Conservation (phyloP, 202 grass and related monocot species). For the Setaria italica region DNA sequence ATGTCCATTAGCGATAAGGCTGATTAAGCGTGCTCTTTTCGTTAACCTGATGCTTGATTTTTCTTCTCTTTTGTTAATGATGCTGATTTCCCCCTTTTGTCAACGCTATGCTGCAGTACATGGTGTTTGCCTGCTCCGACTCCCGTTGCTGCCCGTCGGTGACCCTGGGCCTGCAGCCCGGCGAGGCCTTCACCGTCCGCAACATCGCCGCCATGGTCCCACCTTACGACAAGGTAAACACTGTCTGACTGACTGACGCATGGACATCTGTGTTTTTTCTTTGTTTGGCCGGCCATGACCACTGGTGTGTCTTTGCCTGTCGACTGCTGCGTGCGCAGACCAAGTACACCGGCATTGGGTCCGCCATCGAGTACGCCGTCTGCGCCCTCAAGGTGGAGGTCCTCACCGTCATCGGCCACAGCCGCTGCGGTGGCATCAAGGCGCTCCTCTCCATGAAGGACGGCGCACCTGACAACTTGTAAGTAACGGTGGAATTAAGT, state of each 20-base stretch:
- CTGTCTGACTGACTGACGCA: neutral
- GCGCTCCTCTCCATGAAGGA: conserved; percentile 78
- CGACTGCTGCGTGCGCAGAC: conserved; percentile 48
- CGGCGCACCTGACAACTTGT: conserved; percentile 70
- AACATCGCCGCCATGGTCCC: conserved; percentile 95
- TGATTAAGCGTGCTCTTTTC: neutral
- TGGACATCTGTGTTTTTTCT: neutral
- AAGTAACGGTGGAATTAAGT: conserved; percentile 1
- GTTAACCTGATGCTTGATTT: neutral
- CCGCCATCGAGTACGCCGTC: conserved; percentile 91
- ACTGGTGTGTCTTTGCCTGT: neutral
- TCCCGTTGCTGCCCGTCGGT: conserved; percentile 96
- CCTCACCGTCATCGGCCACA: conserved; percentile 91
- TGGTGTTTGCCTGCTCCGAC: conserved; percentile 94
- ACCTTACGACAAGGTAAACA: conserved; percentile 62
- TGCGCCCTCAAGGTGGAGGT: conserved; percentile 75
- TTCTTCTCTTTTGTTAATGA: neutral
- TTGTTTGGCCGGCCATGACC: neutral
- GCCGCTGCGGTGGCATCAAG: conserved; percentile 89
- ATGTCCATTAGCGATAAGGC: neutral
- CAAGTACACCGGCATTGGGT: conserved; percentile 64
- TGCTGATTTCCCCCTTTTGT: neutral
- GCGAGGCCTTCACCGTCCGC: conserved; percentile 91
- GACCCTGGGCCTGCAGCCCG: conserved; percentile 76
- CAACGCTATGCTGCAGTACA: conserved; percentile 57